Base-by-base conservation (phyloP, 148 eudicot genomes). In the Rheum nobile region DNA sequence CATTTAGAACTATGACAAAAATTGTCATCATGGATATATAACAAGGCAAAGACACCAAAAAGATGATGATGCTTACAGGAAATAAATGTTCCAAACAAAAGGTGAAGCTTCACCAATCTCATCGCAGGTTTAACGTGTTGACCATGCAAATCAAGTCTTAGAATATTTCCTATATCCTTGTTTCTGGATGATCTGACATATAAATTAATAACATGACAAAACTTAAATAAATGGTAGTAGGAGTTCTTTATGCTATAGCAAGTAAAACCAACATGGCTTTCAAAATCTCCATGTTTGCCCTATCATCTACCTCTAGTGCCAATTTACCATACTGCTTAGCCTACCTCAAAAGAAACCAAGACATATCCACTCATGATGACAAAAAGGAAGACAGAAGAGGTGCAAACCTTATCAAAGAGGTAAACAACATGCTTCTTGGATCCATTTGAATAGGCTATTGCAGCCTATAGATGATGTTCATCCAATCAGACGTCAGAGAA, bases 131-230 rank as follows among this genome's bases (percentile, higher is more conserved):
- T 95, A 71, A 95, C 88, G 59, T 95, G 98, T 80, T 95, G 98
- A 59, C 98, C 98, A 72, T 95, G 98, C 80, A 95, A 88, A 87
- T 95, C 98, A 76, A 95, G 90, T 28, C 97, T 91, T 65, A 95
- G 78, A 77, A 85, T 74, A 78, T 95, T 95, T 77, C 87, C 92
- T 54, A 91, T 87, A 35, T 50, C 82, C 83, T 83, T 91, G 82
- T 95, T 95, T 84, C 98, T 95, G 96, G 78, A 83, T 9, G 67
- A 9, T 39, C 21, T 13, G 37, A 3, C 38, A n/a, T 0, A 46
- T 52, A 57, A 16, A 37, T 38, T 35, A 34, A 13, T 17, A 57
- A 26, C 32, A 57, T 3, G 14, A 57, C 31, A 57, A 57, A 57
- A 57, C 65, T 57, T 6, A 42, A 26, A 32, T 32, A 29, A 21